Percentiles rank a stretch among this genome's conserved stretches.
Conservation (phyloP, 192 early-diverging fungal species). For the Paraglomus occultum region DNA sequence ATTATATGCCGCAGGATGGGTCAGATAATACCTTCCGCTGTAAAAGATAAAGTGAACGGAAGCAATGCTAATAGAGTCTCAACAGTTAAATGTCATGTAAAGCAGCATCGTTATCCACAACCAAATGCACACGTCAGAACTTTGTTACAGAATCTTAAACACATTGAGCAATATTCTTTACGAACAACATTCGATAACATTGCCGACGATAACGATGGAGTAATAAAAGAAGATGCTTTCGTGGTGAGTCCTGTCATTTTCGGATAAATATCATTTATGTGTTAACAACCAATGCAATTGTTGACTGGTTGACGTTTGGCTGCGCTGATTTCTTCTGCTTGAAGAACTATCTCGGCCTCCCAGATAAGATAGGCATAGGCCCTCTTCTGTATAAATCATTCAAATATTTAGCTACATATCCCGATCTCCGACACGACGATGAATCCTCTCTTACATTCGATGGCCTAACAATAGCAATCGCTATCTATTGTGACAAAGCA, state of each 20-base stretch:
- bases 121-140: no score
- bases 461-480: conserved; percentile 5
- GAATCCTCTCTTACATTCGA: neutral
- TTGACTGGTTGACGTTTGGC: neutral
- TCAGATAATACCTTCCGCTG: no score
- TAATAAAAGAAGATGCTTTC: conserved; percentile 19
- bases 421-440: neutral
- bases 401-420: conserved; percentile 16
- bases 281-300: neutral
- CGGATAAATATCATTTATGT: neutral
- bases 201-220: neutral
- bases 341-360: conserved; percentile 2
- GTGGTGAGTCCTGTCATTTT: neutral
- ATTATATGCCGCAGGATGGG: no score
- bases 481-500: conserved; percentile 12
- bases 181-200: conserved; percentile 5
- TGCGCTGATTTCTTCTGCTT: neutral
- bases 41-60: no score
- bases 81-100: no score
- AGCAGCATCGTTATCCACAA: no score
- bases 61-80: no score
- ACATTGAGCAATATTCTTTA: conserved; percentile 17
- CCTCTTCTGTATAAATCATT: conserved; percentile 19
- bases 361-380: conserved; percentile 1
- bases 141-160: neutral